Conservation (phyloP, 495 filamentous ascomycete species). For the Oidiodendron maius region DNA sequence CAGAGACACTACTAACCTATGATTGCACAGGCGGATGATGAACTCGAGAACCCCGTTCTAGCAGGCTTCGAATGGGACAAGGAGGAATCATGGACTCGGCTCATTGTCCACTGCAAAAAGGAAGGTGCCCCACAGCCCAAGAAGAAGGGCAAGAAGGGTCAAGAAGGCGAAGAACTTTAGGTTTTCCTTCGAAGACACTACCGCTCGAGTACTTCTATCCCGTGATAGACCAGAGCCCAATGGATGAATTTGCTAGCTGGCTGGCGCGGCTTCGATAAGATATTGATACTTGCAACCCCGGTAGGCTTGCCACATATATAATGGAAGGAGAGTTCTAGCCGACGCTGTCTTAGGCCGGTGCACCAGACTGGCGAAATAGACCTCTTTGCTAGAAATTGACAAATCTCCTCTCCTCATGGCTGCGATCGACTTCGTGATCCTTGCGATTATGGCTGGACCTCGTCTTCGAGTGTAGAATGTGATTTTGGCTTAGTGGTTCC, state of each 20-base stretch:
- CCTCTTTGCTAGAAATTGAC: constrained; percentile 10
- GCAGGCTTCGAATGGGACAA: constrained; percentile 94
- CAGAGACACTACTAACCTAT: too few species aligned
- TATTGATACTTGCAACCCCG: constrained; percentile 8
- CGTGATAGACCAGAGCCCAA: constrained; percentile 17
- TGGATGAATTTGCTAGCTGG: constrained; percentile 11
- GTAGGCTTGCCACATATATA: constrained; percentile 1
- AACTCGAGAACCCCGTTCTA: constrained; percentile 75
- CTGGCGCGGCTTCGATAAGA: constrained; percentile 1
- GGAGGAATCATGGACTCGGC: constrained; percentile 66
- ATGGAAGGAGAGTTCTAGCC: constrained; percentile 12
- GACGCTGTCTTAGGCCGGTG: constrained; percentile 11
- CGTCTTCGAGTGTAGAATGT: too few species aligned
- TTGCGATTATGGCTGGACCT: too few species aligned
- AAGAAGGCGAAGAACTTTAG: constrained; percentile 25
- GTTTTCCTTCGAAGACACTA: constrained; percentile 6
- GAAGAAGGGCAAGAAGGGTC: constrained; percentile 27
- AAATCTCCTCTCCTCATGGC: constrained; percentile 1
- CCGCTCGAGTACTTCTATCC: constrained; percentile 17
- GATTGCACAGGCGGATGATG: constrained; percentile 87
- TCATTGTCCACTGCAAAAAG: constrained; percentile 80
- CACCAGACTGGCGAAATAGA: not conserved
- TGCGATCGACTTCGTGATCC: too few species aligned
- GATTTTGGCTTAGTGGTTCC: too few species aligned
- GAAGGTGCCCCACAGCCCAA: constrained; percentile 34